Evolutionary conservation across 2,329 filamentous ascomycete genomes (phyloP).

Genomic region (Nannizzia gypsea): DNA sequence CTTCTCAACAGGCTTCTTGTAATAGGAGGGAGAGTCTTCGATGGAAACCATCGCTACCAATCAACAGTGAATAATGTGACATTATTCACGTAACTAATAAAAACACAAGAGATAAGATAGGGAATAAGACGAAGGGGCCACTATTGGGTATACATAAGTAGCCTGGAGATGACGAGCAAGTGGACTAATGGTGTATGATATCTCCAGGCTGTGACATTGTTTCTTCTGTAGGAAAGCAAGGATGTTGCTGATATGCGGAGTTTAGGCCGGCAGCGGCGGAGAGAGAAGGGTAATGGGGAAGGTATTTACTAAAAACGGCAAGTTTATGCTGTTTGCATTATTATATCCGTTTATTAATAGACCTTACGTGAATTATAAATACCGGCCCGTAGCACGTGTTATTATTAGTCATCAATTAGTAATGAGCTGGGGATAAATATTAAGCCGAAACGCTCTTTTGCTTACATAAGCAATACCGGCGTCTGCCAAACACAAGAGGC

Average conservation of each 20-base stretch:
- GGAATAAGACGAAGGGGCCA: neutral
- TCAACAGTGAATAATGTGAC: neutral
- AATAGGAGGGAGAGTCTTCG: neutral
- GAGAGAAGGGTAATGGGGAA: neutral
- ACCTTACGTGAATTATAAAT: neutral
- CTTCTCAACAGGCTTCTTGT: slow-evolving; percentile 33
- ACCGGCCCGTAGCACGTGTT: neutral
- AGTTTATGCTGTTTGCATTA: neutral
- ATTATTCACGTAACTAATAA: neutral
- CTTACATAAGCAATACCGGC: too few relatives aligned
- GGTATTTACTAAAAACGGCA: neutral
- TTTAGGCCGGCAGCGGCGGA: too few relatives aligned
- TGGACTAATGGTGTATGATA: neutral
- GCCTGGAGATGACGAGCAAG: neutral
- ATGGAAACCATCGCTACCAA: neutral
- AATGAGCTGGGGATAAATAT: neutral
- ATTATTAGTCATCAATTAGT: neutral
- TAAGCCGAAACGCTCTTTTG: too few relatives aligned
- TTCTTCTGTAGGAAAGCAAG: too few relatives aligned
- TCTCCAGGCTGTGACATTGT: too few relatives aligned
- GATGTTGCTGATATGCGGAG: too few relatives aligned
- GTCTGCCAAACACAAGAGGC: too few relatives aligned
- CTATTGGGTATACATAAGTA: neutral
- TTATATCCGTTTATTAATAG: neutral
- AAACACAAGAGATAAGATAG: neutral